Base-by-base conservation (phyloP, 2,329 filamentous ascomycete species). In the Aspergillus persii region DNA sequence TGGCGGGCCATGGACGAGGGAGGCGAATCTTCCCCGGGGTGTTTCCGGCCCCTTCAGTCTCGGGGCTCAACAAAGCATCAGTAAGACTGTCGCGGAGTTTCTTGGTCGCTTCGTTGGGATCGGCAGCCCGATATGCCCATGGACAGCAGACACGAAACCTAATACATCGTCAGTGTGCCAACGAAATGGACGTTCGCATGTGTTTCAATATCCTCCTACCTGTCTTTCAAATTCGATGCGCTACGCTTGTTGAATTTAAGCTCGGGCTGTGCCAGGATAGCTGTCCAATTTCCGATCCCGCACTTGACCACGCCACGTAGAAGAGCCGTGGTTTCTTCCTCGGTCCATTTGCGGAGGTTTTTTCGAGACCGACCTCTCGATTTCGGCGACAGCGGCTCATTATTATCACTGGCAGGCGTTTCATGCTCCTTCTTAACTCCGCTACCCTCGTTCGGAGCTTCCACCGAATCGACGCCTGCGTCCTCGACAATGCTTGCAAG, bases 211-310 rank as follows among this genome's bases (percentile, higher is more conserved):
- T 26, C 18, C 18, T 63, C 53, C 56, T 77, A 83, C 68, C 84
- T 77, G 67, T 89, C 86, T 72, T 88, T 89, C 51, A 89, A 70
- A 64, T 88, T 86, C 27, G 86, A 80, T 8, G 85, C 81, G n/a
- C 81, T 86, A 30, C 86, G 78, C 9, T 80, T 77, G 60, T 84
- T 79, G 67, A 89, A 88, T 3, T 74, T 75, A 59, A 84, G 83
- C 36, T 86, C 83, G 15, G 81, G 71, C 63, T 84, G 82, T 3
- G 83, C 77, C 29, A 87, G 69, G 18, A 89, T 88, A 63, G 81
- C 82, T 57, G 85, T 88, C 86, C 86, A 89, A 62, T 81, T 86
- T 3, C 86, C 86, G 60, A 87, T 84, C 1, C 86, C 86, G 65
- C 84, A 86, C 61, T 80, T 82, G 41, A 82, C 79, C 8, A 87